Percentiles rank a stretch among this genome's conserved stretches.
Evolutionary conservation across 192 early-diverging fungal genomes (phyloP).

Genomic region (Geranomyces michiganensis): DNA sequence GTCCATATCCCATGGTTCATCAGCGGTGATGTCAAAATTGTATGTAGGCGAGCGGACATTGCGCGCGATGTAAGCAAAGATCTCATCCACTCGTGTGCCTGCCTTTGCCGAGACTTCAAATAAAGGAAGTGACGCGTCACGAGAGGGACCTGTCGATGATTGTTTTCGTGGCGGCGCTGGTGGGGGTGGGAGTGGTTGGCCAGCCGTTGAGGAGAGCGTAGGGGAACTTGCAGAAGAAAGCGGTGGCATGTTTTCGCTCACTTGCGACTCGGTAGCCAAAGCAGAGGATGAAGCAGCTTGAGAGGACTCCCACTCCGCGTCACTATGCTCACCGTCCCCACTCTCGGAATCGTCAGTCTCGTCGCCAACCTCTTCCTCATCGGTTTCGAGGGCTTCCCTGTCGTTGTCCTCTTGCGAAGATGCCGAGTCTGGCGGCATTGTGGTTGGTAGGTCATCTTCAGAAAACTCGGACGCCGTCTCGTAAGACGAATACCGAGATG

Average conservation of each 20-base stretch:
- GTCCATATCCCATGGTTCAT: not conserved
- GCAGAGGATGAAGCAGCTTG: slow-evolving; percentile 5
- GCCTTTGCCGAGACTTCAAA: slow-evolving; percentile 46
- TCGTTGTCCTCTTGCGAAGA: not conserved
- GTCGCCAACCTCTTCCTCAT: not conserved
- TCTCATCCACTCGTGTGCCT: slow-evolving; percentile 33
- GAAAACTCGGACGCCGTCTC: slow-evolving; percentile 35
- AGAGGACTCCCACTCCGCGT: slow-evolving; percentile 15
- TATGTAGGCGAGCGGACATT: not conserved
- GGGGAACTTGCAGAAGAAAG: not conserved
- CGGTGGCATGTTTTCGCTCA: too few species aligned
- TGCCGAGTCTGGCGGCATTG: not conserved
- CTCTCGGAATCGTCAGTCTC: not conserved
- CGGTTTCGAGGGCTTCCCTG: not conserved
- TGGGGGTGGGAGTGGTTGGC: too few species aligned
- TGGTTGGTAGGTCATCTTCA: slow-evolving; percentile 3
- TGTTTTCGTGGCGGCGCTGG: too few species aligned
- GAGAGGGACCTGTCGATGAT: not conserved
- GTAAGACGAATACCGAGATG: slow-evolving; percentile 27
- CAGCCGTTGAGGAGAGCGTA: slow-evolving; percentile 3
- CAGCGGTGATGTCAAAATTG: slow-evolving; percentile 1
- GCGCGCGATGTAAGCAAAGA: slow-evolving; percentile 33
- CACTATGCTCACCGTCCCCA: not conserved
- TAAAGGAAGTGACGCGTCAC: slow-evolving; percentile 15
- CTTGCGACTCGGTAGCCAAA: not conserved